Evolutionary conservation across 768 basidiomycete species (phyloP).

Genomic region (Suillus fuscotomentosus): DNA sequence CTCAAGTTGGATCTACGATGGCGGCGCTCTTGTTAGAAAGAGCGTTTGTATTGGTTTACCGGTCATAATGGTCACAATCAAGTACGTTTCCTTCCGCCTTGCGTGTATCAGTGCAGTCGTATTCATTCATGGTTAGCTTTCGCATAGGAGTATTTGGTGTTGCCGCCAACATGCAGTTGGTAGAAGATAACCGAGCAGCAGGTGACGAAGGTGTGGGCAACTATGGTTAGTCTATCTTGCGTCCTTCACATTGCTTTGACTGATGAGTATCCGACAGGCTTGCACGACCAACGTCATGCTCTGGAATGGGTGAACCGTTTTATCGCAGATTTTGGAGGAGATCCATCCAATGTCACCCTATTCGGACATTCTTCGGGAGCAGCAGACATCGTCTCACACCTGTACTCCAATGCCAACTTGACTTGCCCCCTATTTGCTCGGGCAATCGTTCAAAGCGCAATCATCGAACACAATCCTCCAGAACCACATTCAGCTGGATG

Average conservation of each 20-base stretch:
- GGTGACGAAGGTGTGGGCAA: constrained; percentile 77
- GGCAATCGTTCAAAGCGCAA: constrained; percentile 72
- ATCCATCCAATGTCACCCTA: constrained; percentile 47
- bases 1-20: constrained; percentile 77
- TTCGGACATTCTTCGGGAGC: constrained; percentile 42
- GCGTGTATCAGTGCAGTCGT: background rate
- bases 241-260: constrained; percentile 7
- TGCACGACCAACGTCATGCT: constrained; percentile 62
- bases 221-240: constrained; percentile 50
- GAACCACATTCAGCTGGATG: constrained; percentile 60
- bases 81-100: constrained; percentile 46
- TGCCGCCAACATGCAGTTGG: constrained; percentile 63
- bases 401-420: constrained; percentile 65
- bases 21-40: constrained; percentile 66
- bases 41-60: constrained; percentile 64
- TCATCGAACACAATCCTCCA: constrained; percentile 61
- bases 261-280: constrained; percentile 36
- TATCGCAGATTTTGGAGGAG: constrained; percentile 66
- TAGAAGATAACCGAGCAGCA: constrained; percentile 61
- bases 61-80: constrained; percentile 70
- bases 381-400: constrained; percentile 58
- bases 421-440: constrained; percentile 63
- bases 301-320: constrained; percentile 62
- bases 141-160: constrained; percentile 77
- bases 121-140: constrained; percentile 45